phyloP scores from a whole-genome alignment of 208 protist species.

The Trypanosoma boissoni region DNA sequence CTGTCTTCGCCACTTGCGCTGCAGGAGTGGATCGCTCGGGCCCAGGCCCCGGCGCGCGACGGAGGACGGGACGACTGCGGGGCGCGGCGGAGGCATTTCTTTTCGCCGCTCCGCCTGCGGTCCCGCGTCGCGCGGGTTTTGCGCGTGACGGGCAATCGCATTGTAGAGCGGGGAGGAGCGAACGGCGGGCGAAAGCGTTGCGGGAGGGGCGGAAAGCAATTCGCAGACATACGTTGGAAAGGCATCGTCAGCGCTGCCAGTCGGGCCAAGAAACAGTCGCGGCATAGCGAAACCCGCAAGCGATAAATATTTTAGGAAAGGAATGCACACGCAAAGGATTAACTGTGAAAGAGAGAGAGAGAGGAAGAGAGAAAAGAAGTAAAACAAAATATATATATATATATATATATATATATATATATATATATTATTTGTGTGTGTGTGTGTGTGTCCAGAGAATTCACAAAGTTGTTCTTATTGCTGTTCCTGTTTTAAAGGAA shows the following conservation, averaged over 20 bases:
- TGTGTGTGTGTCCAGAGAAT: background rate
- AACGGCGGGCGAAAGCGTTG: background rate
- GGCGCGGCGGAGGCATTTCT: background rate
- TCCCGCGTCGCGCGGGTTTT: background rate
- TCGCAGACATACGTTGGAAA: slow-evolving; percentile 13
- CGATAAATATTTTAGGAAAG: background rate
- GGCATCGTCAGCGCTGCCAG: slow-evolving; percentile 15
- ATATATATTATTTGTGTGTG: background rate
- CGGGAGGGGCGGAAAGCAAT: background rate
- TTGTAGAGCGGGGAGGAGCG: slow-evolving; percentile 20
- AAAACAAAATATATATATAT: slow-evolving; percentile 16
- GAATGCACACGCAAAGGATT: background rate
- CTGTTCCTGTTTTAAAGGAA: background rate
- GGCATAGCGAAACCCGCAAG: background rate
- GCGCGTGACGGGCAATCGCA: slow-evolving; percentile 10
- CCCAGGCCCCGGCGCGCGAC: slow-evolving; percentile 58
- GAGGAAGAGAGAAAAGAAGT: background rate
- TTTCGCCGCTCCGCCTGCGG: slow-evolving; percentile 13
- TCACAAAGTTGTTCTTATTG: too few species aligned
- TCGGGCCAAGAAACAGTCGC: slow-evolving; percentile 20
- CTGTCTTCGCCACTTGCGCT: slow-evolving; percentile 38
- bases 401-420: slow-evolving; percentile 12
- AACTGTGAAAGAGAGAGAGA: background rate
- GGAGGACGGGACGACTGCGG: slow-evolving; percentile 17
- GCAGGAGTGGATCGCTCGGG: slow-evolving; percentile 56